A percentile compares a stretch with the other conserved stretches of the same genome.
These are phyloP conservation scores for Heimioporus retisporus DNA, from an alignment of 1,284 basidiomycete species.

Conservation along the genomic window DNA sequence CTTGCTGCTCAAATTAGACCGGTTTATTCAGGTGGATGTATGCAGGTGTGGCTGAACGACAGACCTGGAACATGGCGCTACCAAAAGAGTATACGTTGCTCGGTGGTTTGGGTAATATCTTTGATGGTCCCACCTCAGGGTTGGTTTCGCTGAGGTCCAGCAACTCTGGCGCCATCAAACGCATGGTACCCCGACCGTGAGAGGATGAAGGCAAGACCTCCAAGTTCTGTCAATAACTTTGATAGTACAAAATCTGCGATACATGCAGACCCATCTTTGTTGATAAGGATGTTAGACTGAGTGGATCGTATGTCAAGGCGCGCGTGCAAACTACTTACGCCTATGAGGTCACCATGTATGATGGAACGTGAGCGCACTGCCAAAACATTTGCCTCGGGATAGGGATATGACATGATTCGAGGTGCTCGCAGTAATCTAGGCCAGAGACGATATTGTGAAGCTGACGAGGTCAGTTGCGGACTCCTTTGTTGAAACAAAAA, in stretches of 20 bases:
- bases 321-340: constrained; percentile 23
- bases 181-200: constrained; percentile 39
- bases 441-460: constrained; percentile 30
- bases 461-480: constrained; percentile 10
- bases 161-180: constrained; percentile 48
- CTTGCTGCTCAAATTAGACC: constrained; percentile 20
- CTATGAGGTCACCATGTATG: constrained; percentile 38
- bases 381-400: not conserved
- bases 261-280: constrained; percentile 11
- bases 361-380: constrained; percentile 35
- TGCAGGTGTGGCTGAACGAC: not conserved
- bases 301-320: not conserved
- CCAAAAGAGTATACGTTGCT: constrained; percentile 33
- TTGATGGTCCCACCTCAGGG: constrained; percentile 1
- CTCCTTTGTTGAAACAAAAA: not conserved
- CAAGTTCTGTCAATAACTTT: constrained; percentile 15
- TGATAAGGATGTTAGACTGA: constrained; percentile 31
- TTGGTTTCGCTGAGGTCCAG: constrained; percentile 17
- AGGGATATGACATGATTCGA: too few species aligned
- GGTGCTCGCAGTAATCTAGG: constrained; percentile 9
- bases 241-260: constrained; percentile 27
- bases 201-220: constrained; percentile 13
- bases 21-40: not conserved
- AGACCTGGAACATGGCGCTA: constrained; percentile 31
- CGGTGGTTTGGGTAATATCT: constrained; percentile 5